Percentiles rank a stretch among this genome's conserved stretches.
phyloP scores from a whole-genome alignment of 306 rosid species.

The Casuarina glauca region DNA sequence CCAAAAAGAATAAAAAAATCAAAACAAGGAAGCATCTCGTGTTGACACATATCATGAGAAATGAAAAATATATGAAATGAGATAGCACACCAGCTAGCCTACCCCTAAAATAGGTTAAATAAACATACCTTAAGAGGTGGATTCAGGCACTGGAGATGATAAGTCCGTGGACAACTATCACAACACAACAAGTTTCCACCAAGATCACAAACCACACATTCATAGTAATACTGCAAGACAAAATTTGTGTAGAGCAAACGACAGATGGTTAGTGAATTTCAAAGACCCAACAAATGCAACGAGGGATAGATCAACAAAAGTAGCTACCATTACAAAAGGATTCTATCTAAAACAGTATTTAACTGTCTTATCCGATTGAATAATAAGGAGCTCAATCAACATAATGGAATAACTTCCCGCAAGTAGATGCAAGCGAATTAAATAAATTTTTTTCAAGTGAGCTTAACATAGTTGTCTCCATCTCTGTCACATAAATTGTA shows the following conservation, averaged over 20 bases:
- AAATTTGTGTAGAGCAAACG: slow-evolving; percentile 18
- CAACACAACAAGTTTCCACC: slow-evolving; percentile 98
- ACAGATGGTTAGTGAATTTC: slow-evolving; percentile 12
- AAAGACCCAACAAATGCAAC: background rate
- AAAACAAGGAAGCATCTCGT: slow-evolving; percentile 6
- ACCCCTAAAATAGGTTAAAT: slow-evolving; percentile 18
- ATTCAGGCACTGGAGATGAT: slow-evolving; percentile 89
- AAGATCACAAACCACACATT: slow-evolving; percentile 92
- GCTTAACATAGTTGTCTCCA: background rate
- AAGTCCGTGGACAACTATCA: slow-evolving; percentile 95
- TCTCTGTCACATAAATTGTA: background rate
- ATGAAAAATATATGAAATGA: slow-evolving; percentile 9
- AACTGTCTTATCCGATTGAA: background rate
- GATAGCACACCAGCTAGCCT: slow-evolving; percentile 4
- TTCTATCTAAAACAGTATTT: background rate
- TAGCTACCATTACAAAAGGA: slow-evolving; percentile 12
- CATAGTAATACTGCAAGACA: slow-evolving; percentile 76
- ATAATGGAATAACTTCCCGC: background rate
- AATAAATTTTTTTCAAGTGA: background rate
- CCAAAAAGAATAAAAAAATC: slow-evolving; percentile 13
- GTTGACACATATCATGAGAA: slow-evolving; percentile 13
- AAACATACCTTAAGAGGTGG: slow-evolving; percentile 96
- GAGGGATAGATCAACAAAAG: slow-evolving; percentile 13
- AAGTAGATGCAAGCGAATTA: background rate
- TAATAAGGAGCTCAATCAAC: background rate